These are phyloP conservation scores for Antitrichia curtipendula DNA, from an alignment of 225 moss, liverwort and hornwort genomes.

Conservation along the genomic window DNA sequence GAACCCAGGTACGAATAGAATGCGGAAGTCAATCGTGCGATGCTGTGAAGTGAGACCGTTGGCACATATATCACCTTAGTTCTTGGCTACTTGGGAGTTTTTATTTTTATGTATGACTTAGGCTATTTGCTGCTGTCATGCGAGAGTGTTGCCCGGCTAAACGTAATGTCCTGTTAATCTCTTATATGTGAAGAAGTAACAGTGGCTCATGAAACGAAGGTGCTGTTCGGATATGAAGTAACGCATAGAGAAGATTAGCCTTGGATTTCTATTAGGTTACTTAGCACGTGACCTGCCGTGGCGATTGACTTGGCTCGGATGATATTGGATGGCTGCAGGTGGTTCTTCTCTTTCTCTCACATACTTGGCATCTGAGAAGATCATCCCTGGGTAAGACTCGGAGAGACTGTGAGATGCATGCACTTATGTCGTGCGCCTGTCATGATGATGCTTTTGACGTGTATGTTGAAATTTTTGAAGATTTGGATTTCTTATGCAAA, in stretches of 20 bases:
- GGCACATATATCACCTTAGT: background rate
- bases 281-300: background rate
- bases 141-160: background rate
- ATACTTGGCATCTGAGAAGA: constrained; percentile 86
- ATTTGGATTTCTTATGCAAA: background rate
- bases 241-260: background rate
- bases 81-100: background rate
- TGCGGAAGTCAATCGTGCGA: background rate
- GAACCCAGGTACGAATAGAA: constrained; percentile 43
- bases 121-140: background rate
- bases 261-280: background rate
- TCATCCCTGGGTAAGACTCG: constrained; percentile 66
- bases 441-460: background rate
- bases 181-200: background rate
- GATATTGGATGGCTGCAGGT: constrained; percentile 32
- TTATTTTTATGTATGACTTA: background rate
- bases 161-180: background rate
- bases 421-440: background rate
- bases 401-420: background rate
- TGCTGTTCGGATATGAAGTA: background rate
- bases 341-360: constrained; percentile 73
- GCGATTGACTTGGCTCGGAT: background rate
- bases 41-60: background rate
- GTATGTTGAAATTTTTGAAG: background rate
- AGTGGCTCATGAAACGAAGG: background rate